Conservation (phyloP, 495 filamentous ascomycete genomes). For the Cairneyella variabilis region DNA sequence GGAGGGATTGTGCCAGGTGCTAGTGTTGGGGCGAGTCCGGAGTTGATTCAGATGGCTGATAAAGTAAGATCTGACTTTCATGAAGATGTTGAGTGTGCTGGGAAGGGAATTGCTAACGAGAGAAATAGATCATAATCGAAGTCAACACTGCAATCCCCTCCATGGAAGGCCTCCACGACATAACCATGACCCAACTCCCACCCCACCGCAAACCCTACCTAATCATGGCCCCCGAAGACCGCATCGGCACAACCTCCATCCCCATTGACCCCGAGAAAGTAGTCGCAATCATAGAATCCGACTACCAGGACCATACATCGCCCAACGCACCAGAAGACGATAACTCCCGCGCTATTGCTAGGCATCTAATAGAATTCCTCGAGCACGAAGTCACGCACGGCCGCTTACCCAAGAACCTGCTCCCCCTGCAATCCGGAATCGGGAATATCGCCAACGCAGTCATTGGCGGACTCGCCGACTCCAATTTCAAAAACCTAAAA, state of each 20-base stretch:
- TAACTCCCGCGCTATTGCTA: conserved; percentile 66
- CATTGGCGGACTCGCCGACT: conserved; percentile 76
- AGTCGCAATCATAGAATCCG: conserved; percentile 78
- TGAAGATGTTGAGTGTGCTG: conserved; percentile 3
- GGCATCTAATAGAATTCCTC: conserved; percentile 83
- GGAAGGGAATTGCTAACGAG: too few relatives aligned
- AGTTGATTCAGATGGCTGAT: conserved; percentile 84
- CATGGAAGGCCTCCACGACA: conserved; percentile 88
- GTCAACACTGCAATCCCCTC: conserved; percentile 84
- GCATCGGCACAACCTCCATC: conserved; percentile 79
- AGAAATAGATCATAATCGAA: conserved; percentile 79
- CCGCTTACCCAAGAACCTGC: conserved; percentile 70
- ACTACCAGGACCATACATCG: conserved; percentile 78
- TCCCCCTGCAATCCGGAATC: conserved; percentile 86
- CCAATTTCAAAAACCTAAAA: conserved; percentile 81
- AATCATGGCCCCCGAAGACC: conserved; percentile 72
- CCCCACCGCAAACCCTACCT: conserved; percentile 81
- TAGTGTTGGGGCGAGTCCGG: conserved; percentile 80
- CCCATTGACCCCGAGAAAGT: conserved; percentile 89
- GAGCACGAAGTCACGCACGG: conserved; percentile 73
- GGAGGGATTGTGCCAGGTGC: conserved; percentile 88
- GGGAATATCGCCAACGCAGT: conserved; percentile 96
- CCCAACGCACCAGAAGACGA: conserved; percentile 76
- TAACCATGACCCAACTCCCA: conserved; percentile 80
- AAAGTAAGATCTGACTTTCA: conserved; percentile 45